These are phyloP conservation scores for Paramecium primaurelia DNA, from an alignment of 73 alveolate species.

Conservation along the genomic window DNA sequence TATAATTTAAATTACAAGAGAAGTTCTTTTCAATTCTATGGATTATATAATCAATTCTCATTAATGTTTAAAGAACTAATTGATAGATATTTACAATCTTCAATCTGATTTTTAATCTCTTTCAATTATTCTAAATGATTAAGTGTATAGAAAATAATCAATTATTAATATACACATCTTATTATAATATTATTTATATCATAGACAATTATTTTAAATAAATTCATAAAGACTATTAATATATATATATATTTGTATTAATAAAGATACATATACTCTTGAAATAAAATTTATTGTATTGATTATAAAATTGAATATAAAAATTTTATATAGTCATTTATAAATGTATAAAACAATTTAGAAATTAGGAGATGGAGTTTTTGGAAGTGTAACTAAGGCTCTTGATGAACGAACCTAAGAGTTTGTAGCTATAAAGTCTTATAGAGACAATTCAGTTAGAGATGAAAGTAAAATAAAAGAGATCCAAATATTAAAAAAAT, in stretches of 20 bases:
- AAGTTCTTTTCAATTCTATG: not conserved
- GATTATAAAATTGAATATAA: not conserved
- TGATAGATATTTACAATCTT: no score
- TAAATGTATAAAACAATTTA: conserved; percentile 35
- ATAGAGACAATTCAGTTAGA: not conserved
- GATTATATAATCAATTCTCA: no score
- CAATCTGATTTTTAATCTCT: no score
- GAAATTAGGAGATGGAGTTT: conserved; percentile 49
- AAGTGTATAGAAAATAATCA: no score
- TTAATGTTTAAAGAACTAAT: no score
- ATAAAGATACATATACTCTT: not conserved
- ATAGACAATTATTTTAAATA: no score
- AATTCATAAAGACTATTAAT: no score
- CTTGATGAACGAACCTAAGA: conserved; percentile 44
- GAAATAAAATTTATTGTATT: not conserved
- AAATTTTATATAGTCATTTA: not conserved
- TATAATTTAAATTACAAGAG: not conserved
- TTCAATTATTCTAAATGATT: no score
- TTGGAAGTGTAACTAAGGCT: conserved; percentile 21
- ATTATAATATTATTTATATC: no score
- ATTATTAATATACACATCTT: no score
- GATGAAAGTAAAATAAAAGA: conserved; percentile 36
- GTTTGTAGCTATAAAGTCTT: conserved; percentile 21
- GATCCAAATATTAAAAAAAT: conserved; percentile 8
- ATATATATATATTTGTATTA: no score